Conservation (phyloP, 768 basidiomycete genomes). For the Pulveroboletus sp. region DNA sequence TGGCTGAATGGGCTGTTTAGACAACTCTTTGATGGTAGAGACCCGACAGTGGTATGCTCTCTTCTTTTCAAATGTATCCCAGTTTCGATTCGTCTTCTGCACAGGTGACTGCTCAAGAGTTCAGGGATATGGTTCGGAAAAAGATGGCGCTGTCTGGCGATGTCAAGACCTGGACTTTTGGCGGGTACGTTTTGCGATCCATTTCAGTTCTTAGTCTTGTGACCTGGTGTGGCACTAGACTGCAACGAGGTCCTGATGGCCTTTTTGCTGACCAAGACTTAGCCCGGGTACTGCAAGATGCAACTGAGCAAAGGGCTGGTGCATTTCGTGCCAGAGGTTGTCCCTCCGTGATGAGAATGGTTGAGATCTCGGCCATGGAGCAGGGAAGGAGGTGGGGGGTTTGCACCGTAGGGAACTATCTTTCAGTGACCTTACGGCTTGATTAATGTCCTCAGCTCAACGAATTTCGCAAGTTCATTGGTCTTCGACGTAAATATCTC, state of each 20-base stretch:
- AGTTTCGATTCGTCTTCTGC: neutral
- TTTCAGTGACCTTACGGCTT: neutral
- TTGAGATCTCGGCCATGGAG: constrained; percentile 67
- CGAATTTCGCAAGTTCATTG: constrained; percentile 69
- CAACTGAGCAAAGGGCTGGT: constrained; percentile 54
- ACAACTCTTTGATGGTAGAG: constrained; percentile 36
- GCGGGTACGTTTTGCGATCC: constrained; percentile 30
- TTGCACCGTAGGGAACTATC: constrained; percentile 51
- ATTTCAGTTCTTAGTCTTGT: neutral
- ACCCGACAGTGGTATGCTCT: constrained; percentile 36
- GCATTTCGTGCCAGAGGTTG: constrained; percentile 68
- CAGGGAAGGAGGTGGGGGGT: constrained; percentile 64
- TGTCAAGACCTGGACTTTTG: constrained; percentile 52
- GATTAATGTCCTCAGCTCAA: constrained; percentile 42
- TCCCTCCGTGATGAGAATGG: constrained; percentile 57
- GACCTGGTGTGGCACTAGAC: constrained; percentile 27
- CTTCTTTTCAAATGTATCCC: neutral
- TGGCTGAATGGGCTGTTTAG: constrained; percentile 53
- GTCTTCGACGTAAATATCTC: constrained; percentile 52
- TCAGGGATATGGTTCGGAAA: constrained; percentile 12
- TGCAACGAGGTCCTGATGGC: constrained; percentile 48
- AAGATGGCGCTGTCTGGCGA: constrained; percentile 6
- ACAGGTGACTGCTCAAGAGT: constrained; percentile 21
- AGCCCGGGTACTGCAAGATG: constrained; percentile 55
- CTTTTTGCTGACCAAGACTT: constrained; percentile 61